Evolutionary conservation across 129 eudicot genomes (phyloP), one percentile per base, ranked within the genome.

Genomic region (Lactuca saligna): DNA sequence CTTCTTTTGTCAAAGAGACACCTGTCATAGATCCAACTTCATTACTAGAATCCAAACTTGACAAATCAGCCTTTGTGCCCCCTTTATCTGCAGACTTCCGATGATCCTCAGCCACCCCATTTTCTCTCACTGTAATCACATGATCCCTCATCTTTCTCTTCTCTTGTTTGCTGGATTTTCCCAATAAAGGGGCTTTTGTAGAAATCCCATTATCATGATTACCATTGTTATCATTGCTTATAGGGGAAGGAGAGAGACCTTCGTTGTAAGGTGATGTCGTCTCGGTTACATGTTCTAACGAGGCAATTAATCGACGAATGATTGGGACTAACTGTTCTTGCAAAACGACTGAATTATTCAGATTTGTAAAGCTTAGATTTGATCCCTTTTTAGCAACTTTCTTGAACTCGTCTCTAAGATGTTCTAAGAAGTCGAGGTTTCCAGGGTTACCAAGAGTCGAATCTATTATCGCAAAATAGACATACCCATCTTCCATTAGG

Each of bases 171-270:
- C 78, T 75, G 14, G 83, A 62, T 54, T 82, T 90, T 31, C 91
- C 95, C 69, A 90, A 68, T 61, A 90, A 84, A 4, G 91, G 97
- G 7, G 95, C 95, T 78, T 79, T 90, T 0, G 97, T 79, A 2
- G 86, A 86, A 61, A 37, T 72, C n/a, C 70, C 82, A 17, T 51
- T 73, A 65, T 82, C 93, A 37, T n/a, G 53, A 32, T 71, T 78
- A 13, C 84, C 79, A 62, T 54, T 73, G 39, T 56, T 68, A n/a
- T 54, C 75, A 53, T 71, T 55, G 39, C 69, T 25, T 3, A 75
- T 50, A 37, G 73, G 73, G 14, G 73, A 68, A 74, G 10, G 85
- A 77, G 61, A 69, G 49, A 48, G 55, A 7, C 55, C 64, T 5
- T 46, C 67, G 35, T 55, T 71, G 46, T 64, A 57, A 8, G 86